Evolutionary conservation across 352 stramenopile genomes (phyloP).

Genomic region (Phytopythium cucurbitacearum): DNA sequence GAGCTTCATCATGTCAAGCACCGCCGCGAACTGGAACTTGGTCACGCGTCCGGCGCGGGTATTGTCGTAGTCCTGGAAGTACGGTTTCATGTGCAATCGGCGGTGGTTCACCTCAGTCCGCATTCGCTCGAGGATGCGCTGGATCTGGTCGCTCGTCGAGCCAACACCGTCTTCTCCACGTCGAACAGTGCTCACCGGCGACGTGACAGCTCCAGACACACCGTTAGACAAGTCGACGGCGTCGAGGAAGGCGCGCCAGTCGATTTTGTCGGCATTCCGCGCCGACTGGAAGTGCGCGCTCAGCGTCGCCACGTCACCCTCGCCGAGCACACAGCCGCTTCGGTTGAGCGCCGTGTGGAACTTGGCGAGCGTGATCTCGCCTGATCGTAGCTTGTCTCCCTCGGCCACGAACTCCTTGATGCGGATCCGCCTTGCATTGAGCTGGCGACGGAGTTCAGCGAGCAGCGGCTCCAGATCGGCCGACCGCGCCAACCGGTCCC

Average conservation of each 20-base stretch:
- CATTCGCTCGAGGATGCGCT: conserved; percentile 37
- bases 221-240: conserved; percentile 45
- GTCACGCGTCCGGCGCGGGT: conserved; percentile 68
- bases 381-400: conserved; percentile 72
- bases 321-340: conserved; percentile 64
- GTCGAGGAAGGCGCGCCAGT: conserved; percentile 72
- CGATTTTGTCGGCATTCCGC: conserved; percentile 67
- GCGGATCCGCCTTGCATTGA: conserved; percentile 60
- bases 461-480: conserved; percentile 44
- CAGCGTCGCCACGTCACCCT: conserved; percentile 58
- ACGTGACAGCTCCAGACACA: conserved; percentile 2
- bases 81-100: conserved; percentile 81
- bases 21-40: conserved; percentile 78
- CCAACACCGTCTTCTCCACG: conserved; percentile 15
- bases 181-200: conserved; percentile 23
- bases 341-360: conserved; percentile 84
- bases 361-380: conserved; percentile 80
- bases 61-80: conserved; percentile 86
- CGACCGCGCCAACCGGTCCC: conserved; percentile 17
- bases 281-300: conserved; percentile 55
- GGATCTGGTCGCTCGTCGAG: conserved; percentile 13
- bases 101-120: conserved; percentile 56
- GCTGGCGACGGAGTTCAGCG: conserved; percentile 53
- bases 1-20: conserved; percentile 84
- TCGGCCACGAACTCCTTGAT: conserved; percentile 83